A percentile compares a stretch with the other conserved stretches of the same genome.
phyloP scores from a whole-genome alignment of 495 filamentous ascomycete genomes.

The Daldinia grandis region DNA sequence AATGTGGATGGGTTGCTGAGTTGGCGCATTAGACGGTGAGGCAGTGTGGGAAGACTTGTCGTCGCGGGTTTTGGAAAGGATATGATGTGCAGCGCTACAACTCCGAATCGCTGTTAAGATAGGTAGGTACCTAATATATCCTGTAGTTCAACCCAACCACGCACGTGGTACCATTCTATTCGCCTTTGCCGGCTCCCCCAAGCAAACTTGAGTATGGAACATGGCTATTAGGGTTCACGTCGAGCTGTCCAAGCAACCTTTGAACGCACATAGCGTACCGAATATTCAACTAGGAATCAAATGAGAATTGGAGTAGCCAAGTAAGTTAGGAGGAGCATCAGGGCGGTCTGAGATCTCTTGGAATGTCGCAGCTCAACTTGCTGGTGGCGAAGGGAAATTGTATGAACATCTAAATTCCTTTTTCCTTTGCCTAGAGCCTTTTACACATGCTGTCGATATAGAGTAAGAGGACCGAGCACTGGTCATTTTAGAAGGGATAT shows the following conservation, averaged over 20 bases:
- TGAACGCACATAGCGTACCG: neutral
- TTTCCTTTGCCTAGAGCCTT: neutral
- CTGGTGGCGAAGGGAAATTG: neutral
- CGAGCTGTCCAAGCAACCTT: neutral
- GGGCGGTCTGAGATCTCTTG: neutral
- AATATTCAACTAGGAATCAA: neutral
- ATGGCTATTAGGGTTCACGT: neutral
- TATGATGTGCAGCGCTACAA: neutral
- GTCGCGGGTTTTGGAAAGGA: neutral
- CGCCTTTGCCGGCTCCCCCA: neutral
- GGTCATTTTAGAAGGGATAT: conserved; percentile 1
- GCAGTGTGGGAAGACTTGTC: neutral
- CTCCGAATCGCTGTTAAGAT: neutral
- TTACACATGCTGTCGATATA: neutral
- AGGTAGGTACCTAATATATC: neutral
- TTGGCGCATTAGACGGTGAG: neutral
- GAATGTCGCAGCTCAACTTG: neutral
- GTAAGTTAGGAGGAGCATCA: neutral
- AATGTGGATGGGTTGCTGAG: neutral
- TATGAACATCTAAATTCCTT: neutral
- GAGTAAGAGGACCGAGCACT: neutral
- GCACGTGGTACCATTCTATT: neutral
- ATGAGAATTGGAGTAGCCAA: neutral
- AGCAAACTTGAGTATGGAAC: neutral
- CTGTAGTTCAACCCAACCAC: neutral